A percentile compares a stretch with the other conserved stretches of the same genome.
These are phyloP conservation scores for Salix dunnii DNA, from an alignment of 345 rosid genomes.

Conservation along the genomic window DNA sequence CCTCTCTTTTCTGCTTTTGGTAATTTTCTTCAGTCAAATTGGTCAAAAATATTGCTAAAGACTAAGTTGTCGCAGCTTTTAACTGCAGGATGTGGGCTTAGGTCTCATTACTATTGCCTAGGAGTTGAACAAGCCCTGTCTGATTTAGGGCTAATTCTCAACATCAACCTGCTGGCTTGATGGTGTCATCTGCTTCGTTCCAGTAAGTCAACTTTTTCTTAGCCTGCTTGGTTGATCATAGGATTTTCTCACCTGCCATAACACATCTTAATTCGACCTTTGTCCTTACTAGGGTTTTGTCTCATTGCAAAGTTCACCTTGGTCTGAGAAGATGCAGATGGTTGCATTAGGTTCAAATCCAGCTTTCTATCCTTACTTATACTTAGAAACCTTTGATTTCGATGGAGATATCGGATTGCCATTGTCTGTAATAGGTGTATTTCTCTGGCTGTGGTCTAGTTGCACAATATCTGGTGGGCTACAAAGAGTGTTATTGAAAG, in stretches of 20 bases:
- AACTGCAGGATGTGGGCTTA: slow-evolving; percentile 54
- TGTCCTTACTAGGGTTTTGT: slow-evolving; percentile 29
- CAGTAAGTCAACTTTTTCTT: slow-evolving; percentile 47
- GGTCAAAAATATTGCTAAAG: slow-evolving; percentile 23
- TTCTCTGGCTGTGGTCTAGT: background rate
- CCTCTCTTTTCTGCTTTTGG: slow-evolving; percentile 15
- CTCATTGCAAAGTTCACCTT: slow-evolving; percentile 22
- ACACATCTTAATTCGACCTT: slow-evolving; percentile 27
- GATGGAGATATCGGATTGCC: slow-evolving; percentile 6
- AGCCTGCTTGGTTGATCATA: slow-evolving; percentile 40
- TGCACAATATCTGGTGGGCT: background rate
- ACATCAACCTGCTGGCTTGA: slow-evolving; percentile 43
- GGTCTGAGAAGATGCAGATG: slow-evolving; percentile 10
- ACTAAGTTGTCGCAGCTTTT: slow-evolving; percentile 31
- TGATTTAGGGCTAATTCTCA: slow-evolving; percentile 46
- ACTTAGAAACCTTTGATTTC: slow-evolving; percentile 3
- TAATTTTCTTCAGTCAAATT: slow-evolving; percentile 27
- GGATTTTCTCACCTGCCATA: slow-evolving; percentile 34
- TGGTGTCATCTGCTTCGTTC: slow-evolving; percentile 45
- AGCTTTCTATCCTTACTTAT: slow-evolving; percentile 1
- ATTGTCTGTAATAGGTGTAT: background rate
- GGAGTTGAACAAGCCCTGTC: slow-evolving; percentile 47
- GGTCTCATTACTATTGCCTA: slow-evolving; percentile 42
- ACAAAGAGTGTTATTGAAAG: background rate
- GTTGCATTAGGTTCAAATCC: slow-evolving; percentile 27